These are phyloP conservation scores for Wallacemonas sp. DNA, from an alignment of 208 protist genomes.

Conservation along the genomic window DNA sequence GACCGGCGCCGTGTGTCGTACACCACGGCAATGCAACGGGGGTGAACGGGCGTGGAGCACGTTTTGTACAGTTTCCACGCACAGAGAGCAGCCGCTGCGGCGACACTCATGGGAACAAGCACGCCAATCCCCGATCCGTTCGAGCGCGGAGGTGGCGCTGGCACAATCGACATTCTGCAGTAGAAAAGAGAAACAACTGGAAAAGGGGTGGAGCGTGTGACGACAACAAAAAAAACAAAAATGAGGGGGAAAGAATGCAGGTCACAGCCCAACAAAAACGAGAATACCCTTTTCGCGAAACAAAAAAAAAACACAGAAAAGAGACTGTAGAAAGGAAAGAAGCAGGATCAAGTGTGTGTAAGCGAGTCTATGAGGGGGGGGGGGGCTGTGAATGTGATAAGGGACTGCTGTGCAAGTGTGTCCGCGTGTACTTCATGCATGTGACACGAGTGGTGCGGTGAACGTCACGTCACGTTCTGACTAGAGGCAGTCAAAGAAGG, in stretches of 20 bases:
- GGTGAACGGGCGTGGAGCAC: slow-evolving; percentile 61
- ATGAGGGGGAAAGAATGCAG: neutral
- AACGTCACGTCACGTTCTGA: too few species aligned
- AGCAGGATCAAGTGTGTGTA: neutral
- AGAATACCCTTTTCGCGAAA: neutral
- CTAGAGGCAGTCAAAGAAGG: too few species aligned
- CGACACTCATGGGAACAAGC: slow-evolving; percentile 51
- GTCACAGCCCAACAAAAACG: neutral
- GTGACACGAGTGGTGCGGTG: too few species aligned
- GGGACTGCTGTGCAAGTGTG: neutral
- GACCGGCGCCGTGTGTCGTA: slow-evolving; percentile 79
- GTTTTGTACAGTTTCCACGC: slow-evolving; percentile 50
- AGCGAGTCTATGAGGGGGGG: neutral
- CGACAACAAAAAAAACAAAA: neutral
- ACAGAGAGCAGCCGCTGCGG: slow-evolving; percentile 34
- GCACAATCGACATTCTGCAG: slow-evolving; percentile 1
- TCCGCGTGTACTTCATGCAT: neutral
- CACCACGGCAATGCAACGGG: slow-evolving; percentile 73
- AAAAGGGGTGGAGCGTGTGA: neutral
- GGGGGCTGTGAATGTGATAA: neutral
- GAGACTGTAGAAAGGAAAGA: too few species aligned
- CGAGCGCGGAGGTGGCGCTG: neutral
- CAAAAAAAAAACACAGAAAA: neutral
- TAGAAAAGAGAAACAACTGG: neutral
- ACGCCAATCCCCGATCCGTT: neutral